A percentile compares a stretch with the other conserved stretches of the same genome.
These are phyloP conservation scores for Diplodia scrobiculata DNA, from an alignment of 2,329 filamentous ascomycete species.

Conservation along the genomic window DNA sequence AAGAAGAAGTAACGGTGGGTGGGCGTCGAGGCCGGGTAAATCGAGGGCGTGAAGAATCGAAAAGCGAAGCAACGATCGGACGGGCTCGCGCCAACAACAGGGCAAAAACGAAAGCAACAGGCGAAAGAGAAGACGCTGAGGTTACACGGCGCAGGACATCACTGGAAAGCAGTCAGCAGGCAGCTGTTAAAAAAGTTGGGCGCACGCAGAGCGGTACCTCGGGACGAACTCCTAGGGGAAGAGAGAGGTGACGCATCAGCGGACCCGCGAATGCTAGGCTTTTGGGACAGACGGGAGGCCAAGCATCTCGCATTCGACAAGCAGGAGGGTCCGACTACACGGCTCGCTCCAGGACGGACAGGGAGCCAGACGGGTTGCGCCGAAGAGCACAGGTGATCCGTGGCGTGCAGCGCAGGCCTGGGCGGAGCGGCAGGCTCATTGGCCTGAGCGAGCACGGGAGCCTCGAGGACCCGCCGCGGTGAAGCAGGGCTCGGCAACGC, in stretches of 20 bases:
- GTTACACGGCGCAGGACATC: constrained; percentile 27
- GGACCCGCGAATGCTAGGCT: constrained; percentile 44
- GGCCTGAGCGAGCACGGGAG: constrained; percentile 44
- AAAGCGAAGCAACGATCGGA: constrained; percentile 34
- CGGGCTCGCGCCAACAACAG: constrained; percentile 43
- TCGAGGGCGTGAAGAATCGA: constrained; percentile 36
- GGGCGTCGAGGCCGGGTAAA: constrained; percentile 47
- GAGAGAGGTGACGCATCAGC: constrained; percentile 39
- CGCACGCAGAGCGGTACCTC: constrained; percentile 41
- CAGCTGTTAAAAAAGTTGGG: constrained; percentile 6
- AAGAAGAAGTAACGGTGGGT: constrained; percentile 37
- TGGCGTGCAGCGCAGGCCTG: constrained; percentile 43
- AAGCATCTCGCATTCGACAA: constrained; percentile 25
- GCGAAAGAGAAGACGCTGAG: constrained; percentile 41
- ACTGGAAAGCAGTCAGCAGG: constrained; percentile 11
- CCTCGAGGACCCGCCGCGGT: constrained; percentile 43
- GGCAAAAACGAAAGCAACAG: constrained; percentile 43
- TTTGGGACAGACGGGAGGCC: constrained; percentile 39
- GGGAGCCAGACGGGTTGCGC: constrained; percentile 41
- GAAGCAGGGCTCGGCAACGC: constrained; percentile 47
- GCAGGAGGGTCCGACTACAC: constrained; percentile 26
- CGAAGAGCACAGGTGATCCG: constrained; percentile 44
- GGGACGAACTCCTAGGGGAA: constrained; percentile 44
- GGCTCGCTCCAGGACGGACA: constrained; percentile 32
- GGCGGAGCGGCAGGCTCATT: constrained; percentile 41